These are phyloP conservation scores for Hyphodiscus sp. DNA, from an alignment of 2,329 filamentous ascomycete species.

Conservation along the genomic window DNA sequence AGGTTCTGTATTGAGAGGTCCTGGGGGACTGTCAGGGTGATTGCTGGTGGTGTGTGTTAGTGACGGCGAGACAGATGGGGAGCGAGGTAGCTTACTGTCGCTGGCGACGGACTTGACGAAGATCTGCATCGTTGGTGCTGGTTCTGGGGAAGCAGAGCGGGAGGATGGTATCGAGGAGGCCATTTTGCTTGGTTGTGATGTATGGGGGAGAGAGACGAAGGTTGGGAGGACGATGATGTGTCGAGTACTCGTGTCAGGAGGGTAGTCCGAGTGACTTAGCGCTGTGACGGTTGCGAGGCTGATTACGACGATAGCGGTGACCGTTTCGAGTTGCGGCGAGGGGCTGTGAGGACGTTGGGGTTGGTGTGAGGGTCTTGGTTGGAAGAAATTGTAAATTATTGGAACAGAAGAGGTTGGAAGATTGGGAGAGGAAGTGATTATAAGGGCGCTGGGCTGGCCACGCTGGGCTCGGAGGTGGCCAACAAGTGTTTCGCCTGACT, in stretches of 20 bases:
- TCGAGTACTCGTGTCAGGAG: not conserved
- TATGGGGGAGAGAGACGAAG: slow-evolving; percentile 1
- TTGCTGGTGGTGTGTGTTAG: slow-evolving; percentile 38
- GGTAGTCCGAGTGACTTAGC: not conserved
- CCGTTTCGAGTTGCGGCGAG: not conserved
- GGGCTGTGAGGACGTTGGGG: not conserved
- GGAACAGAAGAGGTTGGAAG: not conserved
- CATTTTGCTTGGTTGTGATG: slow-evolving; percentile 19
- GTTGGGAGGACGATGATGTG: not conserved
- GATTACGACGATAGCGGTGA: not conserved
- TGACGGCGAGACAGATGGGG: slow-evolving; percentile 4
- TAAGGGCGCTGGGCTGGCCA: not conserved
- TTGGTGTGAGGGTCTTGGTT: not conserved
- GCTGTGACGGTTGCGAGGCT: not conserved
- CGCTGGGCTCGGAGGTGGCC: not conserved
- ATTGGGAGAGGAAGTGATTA: not conserved
- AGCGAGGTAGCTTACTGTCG: slow-evolving; percentile 41
- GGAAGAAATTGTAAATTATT: not conserved
- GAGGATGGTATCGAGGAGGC: slow-evolving; percentile 20
- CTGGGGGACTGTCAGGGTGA: slow-evolving; percentile 47
- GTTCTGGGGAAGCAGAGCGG: slow-evolving; percentile 33
- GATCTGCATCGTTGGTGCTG: slow-evolving; percentile 50
- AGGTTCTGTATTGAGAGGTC: slow-evolving; percentile 49
- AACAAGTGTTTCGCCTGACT: too few species aligned
- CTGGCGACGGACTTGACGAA: slow-evolving; percentile 54